phyloP scores from a whole-genome alignment of 768 basidiomycete species.

The Rubroboletus satanas region DNA sequence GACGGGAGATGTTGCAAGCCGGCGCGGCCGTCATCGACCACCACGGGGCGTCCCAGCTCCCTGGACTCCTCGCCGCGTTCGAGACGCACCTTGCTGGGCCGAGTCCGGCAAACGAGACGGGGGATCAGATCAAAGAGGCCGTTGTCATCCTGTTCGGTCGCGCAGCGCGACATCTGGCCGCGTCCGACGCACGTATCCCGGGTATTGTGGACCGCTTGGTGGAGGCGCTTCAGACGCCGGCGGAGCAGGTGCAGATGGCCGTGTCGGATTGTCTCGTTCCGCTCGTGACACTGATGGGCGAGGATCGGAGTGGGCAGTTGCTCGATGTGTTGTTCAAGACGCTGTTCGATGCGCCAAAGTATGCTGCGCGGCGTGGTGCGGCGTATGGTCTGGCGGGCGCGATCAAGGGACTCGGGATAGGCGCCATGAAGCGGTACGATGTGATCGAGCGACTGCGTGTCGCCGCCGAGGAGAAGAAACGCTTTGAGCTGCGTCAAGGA shows the following conservation, averaged over 20 bases:
- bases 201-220: slow-evolving; percentile 80
- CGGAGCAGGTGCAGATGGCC: slow-evolving; percentile 94
- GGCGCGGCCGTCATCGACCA: slow-evolving; percentile 78
- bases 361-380: slow-evolving; percentile 92
- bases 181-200: slow-evolving; percentile 73
- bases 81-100: slow-evolving; percentile 64
- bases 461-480: slow-evolving; percentile 86
- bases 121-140: slow-evolving; percentile 90
- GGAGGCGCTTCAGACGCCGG: slow-evolving; percentile 87
- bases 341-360: slow-evolving; percentile 75
- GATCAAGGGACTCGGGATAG: slow-evolving; percentile 86
- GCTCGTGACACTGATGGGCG: slow-evolving; percentile 67
- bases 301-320: slow-evolving; percentile 41
- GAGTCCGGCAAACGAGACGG: slow-evolving; percentile 60
- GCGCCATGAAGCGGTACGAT: slow-evolving; percentile 79
- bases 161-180: slow-evolving; percentile 81
- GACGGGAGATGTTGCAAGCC: slow-evolving; percentile 83
- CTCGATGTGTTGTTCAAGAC: slow-evolving; percentile 75
- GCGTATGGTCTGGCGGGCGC: slow-evolving; percentile 95
- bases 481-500: slow-evolving; percentile 83
- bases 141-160: slow-evolving; percentile 94
- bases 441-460: slow-evolving; percentile 68
- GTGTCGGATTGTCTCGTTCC: slow-evolving; percentile 94
- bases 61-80: slow-evolving; percentile 75
- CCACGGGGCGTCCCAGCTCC: slow-evolving; percentile 70